phyloP scores from a whole-genome alignment of 2,329 filamentous ascomycete species.

The Fusarium fujikuroi region DNA sequence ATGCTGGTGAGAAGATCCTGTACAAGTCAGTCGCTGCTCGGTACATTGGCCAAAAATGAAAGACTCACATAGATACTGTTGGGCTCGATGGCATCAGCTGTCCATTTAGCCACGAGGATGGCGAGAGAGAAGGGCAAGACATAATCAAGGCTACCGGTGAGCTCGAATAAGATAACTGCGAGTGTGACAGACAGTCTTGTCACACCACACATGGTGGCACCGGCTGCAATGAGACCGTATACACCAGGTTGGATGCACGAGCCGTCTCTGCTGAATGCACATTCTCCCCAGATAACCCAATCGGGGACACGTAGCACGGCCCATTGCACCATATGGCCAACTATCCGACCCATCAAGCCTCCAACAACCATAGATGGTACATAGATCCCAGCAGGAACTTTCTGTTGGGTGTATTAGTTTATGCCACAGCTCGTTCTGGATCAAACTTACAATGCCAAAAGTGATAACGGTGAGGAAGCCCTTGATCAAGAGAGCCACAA shows the following conservation, averaged over 20 bases:
- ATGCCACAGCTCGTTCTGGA: not conserved
- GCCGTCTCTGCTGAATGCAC: constrained; percentile 75
- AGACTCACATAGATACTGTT: constrained; percentile 84
- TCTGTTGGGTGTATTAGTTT: constrained; percentile 58
- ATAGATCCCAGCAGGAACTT: constrained; percentile 96
- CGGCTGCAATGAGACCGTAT: constrained; percentile 93
- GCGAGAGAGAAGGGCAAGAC: constrained; percentile 94
- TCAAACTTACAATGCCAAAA: constrained; percentile 78
- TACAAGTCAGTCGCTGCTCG: constrained; percentile 20
- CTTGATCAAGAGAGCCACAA: constrained; percentile 88
- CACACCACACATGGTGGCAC: constrained; percentile 97
- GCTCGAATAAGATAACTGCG: constrained; percentile 93
- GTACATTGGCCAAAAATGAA: no score
- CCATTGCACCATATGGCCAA: constrained; percentile 88
- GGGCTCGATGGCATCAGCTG: constrained; percentile 92
- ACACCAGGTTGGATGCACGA: constrained; percentile 96
- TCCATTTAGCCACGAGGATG: constrained; percentile 97
- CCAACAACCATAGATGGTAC: constrained; percentile 99
- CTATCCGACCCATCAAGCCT: constrained; percentile 86
- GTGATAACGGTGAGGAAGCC: constrained; percentile 88
- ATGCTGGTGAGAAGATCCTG: constrained; percentile 92
- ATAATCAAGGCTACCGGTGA: constrained; percentile 94
- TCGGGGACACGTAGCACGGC: constrained; percentile 78
- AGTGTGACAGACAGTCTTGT: constrained; percentile 93
- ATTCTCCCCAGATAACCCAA: constrained; percentile 78